Evolutionary conservation across 2,329 filamentous ascomycete genomes (phyloP), one percentile per base, ranked within the genome.

Genomic region (Pezicula rhizophila): DNA sequence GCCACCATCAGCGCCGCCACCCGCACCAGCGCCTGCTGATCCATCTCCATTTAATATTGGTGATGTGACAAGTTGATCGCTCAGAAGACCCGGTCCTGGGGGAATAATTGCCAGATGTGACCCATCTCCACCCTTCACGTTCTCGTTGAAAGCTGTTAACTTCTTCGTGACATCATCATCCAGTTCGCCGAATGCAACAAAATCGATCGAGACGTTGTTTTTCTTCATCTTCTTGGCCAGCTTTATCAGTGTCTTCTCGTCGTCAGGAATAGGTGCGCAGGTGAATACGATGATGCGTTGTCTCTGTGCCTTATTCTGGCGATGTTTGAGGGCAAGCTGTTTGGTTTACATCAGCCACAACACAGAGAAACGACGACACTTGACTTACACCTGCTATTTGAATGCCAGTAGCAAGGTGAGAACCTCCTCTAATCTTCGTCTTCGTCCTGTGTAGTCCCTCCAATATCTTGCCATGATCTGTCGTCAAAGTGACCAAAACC

Each of bases 171-270:
- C 89, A 57, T 95, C 89, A 60, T 91, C 88, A 57, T 93, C 89
- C 46, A 96, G 79, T 61, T 99, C 92, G 58, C 93, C 93, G 62
- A 99, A 99, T 42, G 92, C 82, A 53, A 99, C 80, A 64, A 99
- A 92, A 69, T 99, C 93, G 64, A 99, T 88, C 53, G 85, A 88
- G 52, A 96, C 88, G 64, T 88, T 92, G 69, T 85, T 87, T 79
- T 99, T 99, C 82, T 97, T 97, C 90, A 97, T 95, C 74, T 93
- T 95, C 76, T 93, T 95, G 40, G 93, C 91, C 26, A 99, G 79
- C 65, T 89, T 88, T 54, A 91, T 80, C 45, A 99, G 81, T 47
- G 86, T 82, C 73, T 93, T 93, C 69, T 96, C 87, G 56, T 89
- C 85, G 65, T 99, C 93, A 53, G 84, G 79, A 64, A 97, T 85